Conservation (phyloP, 306 rosid genomes). For the Citrullus mucosospermus region DNA sequence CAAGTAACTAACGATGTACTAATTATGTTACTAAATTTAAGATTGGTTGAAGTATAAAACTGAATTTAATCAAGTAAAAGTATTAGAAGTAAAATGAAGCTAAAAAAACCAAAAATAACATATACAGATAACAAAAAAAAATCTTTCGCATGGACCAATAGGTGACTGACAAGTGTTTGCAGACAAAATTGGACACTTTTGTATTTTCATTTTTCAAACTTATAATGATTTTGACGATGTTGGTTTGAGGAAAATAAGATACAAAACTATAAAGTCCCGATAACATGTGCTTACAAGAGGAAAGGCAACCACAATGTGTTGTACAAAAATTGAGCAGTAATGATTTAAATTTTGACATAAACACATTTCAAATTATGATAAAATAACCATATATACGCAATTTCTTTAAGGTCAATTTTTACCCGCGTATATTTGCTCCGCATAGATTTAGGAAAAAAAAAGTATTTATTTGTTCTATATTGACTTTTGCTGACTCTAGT, state of each 20-base stretch:
- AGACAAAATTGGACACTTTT: background rate
- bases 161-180: background rate
- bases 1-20: no score
- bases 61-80: no score
- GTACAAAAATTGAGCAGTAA: no score
- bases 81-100: no score
- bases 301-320: background rate
- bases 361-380: background rate
- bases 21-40: no score
- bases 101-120: no score
- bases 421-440: no score
- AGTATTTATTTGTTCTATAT: no score
- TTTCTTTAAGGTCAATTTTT: no score
- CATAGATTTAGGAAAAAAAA: no score
- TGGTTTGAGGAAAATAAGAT: background rate
- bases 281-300: background rate
- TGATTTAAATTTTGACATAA: background rate
- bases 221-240: background rate
- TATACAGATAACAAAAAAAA: background rate
- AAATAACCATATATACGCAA: background rate
- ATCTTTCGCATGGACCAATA: background rate
- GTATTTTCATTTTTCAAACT: background rate
- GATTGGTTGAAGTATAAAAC: no score
- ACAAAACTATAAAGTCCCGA: background rate
- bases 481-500: no score